Conservation (phyloP, 2,329 filamentous ascomycete species). For the Cordyceps militaris region DNA sequence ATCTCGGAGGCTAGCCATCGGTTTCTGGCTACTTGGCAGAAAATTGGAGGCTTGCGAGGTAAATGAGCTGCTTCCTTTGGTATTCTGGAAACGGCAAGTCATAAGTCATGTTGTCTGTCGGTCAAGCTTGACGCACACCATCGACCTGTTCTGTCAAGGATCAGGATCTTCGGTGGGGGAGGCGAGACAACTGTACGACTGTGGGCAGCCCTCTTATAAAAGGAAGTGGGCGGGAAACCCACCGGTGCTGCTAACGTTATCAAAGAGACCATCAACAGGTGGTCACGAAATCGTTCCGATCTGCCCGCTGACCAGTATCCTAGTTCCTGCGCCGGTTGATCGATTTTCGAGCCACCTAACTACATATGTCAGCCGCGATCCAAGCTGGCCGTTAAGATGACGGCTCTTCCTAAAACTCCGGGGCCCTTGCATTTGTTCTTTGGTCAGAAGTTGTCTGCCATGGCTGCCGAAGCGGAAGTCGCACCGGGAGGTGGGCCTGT, state of each 20-base stretch:
- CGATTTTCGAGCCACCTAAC: too few relatives aligned
- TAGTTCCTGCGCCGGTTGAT: background rate
- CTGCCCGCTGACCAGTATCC: background rate
- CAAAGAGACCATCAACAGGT: too few relatives aligned
- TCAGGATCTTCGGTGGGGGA: background rate
- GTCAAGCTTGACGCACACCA: background rate
- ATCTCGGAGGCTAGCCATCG: background rate
- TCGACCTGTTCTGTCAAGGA: background rate
- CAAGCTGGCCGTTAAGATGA: too few relatives aligned
- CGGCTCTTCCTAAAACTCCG: background rate
- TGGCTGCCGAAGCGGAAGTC: background rate
- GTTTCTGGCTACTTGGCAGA: too few relatives aligned
- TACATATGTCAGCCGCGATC: too few relatives aligned
- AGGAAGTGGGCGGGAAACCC: background rate
- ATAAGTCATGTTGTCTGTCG: background rate
- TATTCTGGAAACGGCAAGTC: background rate
- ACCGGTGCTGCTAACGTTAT: background rate
- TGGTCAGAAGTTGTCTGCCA: background rate
- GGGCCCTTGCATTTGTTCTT: background rate
- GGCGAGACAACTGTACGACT: constrained; percentile 1
- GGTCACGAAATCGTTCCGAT: background rate
- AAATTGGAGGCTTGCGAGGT: too few relatives aligned
- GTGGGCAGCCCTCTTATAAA: background rate
- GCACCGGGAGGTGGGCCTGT: background rate
- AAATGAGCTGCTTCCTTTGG: background rate